phyloP scores from a whole-genome alignment of 2,329 filamentous ascomycete species.

The Fusarium annulatum region DNA sequence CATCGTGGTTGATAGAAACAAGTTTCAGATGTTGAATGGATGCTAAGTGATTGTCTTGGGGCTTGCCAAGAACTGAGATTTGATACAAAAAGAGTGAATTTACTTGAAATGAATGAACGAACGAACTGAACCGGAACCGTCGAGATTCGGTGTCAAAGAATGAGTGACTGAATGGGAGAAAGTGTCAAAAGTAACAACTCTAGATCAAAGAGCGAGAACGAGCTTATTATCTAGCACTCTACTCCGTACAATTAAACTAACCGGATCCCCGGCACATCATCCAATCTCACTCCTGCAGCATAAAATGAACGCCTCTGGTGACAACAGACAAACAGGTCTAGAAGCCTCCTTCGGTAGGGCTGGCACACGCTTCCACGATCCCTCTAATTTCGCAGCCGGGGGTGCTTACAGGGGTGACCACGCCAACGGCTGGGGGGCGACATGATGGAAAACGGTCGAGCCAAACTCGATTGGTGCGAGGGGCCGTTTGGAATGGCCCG shows the following conservation, averaged over 20 bases:
- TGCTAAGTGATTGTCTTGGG: constrained; percentile 5
- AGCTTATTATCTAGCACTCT: constrained; percentile 5
- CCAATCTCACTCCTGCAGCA: constrained; percentile 31
- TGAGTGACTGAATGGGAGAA: constrained; percentile 33
- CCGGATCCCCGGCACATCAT: constrained; percentile 13
- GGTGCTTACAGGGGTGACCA: constrained; percentile 6
- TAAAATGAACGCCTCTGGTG: neutral
- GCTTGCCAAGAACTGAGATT: constrained; percentile 30
- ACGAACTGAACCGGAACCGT: neutral
- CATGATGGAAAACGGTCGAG: constrained; percentile 22
- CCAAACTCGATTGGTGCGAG: constrained; percentile 9
- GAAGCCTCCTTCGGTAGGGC: constrained; percentile 44
- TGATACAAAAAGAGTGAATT: constrained; percentile 8
- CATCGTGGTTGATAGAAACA: constrained; percentile 33
- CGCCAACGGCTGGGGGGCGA: constrained; percentile 6
- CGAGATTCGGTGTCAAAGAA: neutral
- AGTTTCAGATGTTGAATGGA: constrained; percentile 12
- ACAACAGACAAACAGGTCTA: constrained; percentile 11
- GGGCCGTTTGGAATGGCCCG: constrained; percentile 31
- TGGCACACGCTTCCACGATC: constrained; percentile 37
- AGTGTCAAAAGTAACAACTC: neutral
- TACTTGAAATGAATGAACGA: constrained; percentile 24
- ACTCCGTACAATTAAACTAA: neutral
- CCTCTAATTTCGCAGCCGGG: constrained; percentile 42
- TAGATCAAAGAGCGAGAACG: neutral